These are phyloP conservation scores for Lyophyllum decastes DNA, from an alignment of 768 basidiomycete species.

Conservation along the genomic window DNA sequence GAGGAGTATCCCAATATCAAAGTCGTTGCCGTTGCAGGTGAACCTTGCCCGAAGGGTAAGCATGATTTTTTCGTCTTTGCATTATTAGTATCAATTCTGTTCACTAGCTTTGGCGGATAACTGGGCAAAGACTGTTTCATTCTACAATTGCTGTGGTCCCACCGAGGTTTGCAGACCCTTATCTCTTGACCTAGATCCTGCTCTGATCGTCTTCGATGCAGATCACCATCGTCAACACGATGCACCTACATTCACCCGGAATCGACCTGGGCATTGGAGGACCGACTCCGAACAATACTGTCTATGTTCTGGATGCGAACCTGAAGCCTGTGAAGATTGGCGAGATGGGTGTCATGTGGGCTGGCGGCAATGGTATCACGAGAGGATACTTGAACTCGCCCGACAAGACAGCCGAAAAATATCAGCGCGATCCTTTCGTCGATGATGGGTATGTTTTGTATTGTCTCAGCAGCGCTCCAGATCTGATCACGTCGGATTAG, in stretches of 20 bases:
- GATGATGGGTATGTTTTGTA: conserved; percentile 43
- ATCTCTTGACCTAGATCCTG: too few species aligned
- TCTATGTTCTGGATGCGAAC: conserved; percentile 40
- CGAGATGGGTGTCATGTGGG: conserved; percentile 51
- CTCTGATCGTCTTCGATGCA: conserved; percentile 13
- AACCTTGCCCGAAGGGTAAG: conserved; percentile 50
- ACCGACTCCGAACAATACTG: conserved; percentile 51
- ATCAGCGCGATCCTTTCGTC: conserved; percentile 49
- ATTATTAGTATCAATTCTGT: not conserved
- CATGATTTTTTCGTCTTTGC: not conserved
- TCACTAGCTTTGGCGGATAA: conserved; percentile 36
- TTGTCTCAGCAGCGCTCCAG: not conserved
- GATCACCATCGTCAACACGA: conserved; percentile 57
- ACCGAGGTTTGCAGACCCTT: conserved; percentile 40
- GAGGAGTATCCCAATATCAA: conserved; percentile 51
- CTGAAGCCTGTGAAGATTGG: conserved; percentile 37
- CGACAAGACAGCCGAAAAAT: conserved; percentile 52
- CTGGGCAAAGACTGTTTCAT: conserved; percentile 41
- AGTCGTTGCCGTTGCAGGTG: conserved; percentile 51
- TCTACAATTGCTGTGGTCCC: conserved; percentile 56
- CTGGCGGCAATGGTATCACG: conserved; percentile 56
- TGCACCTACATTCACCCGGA: conserved; percentile 42
- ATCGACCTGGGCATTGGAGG: conserved; percentile 45
- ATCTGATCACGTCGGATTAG: conserved; percentile 11
- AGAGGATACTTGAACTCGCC: conserved; percentile 56